Evolutionary conservation across 1,139 yeast genomes (phyloP), one percentile per base, ranked within the genome.

Genomic region (Nakaseomyces bracarensis): DNA sequence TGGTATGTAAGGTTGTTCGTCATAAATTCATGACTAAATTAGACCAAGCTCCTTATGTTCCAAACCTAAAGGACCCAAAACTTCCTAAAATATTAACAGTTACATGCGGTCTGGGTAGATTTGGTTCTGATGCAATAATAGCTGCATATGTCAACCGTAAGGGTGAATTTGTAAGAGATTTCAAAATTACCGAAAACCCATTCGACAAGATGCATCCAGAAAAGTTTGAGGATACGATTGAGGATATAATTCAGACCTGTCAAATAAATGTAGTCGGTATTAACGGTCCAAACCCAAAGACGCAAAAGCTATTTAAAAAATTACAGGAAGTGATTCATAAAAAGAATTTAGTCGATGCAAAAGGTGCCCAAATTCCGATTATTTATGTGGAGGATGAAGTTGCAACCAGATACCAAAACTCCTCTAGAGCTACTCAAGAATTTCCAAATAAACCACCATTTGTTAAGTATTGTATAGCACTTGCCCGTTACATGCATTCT

Each of bases 341-440:
- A 15, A 75, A 83, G 50, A 72, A 73, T 19, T 79, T 78, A 11
- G 76, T 72, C 42, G 72, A 71, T 21, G 83, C 75, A 40, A 46
- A 67, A 50, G 63, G 65, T 13, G 58, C 56, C 18, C 45, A 51
- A 9, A 46, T 66, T 25, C 67, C 66, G 9, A 77, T 85, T 3
- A 68, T 87, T 13, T 91, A 87, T 79, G 95, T 85, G 23, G 85
- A 82, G 53, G 96, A 91, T 61, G 98, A 91, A 60, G 87, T 94
- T 26, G 96, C 98, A 0, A 71, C 94, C 43, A 73, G 93, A 48
- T 91, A 74, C 60, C 95, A 89, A 62, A 77, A 81, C 56, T 84
- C 96, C 0, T 75, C 71, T 28, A 73, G 89, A 48, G 95, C 96
- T 0, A 66, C 66, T 11, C 69, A 71, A 36, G 97, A 91, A 60